Evolutionary conservation across 2,329 filamentous ascomycete genomes (phyloP).

Genomic region (Claviceps citrina): DNA sequence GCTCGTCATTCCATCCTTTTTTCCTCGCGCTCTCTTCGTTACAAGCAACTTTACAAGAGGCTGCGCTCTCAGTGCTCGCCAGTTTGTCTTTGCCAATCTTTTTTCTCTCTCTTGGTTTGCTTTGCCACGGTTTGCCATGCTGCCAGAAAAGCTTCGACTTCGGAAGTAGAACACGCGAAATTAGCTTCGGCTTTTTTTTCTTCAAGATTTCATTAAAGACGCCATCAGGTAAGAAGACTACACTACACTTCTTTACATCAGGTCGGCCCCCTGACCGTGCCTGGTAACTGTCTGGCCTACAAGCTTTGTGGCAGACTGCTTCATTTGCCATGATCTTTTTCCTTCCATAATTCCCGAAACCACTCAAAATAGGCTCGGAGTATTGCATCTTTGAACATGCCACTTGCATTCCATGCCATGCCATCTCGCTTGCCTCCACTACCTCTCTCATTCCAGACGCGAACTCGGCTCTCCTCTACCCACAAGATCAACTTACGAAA

Average conservation of each 20-base stretch:
- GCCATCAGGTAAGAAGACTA: conserved; percentile 3
- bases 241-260: background rate
- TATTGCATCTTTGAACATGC: background rate
- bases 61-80: conserved; percentile 2
- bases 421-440: conserved; percentile 5
- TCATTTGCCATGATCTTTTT: background rate
- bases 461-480: conserved; percentile 5
- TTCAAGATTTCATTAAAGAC: background rate
- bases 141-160: no score
- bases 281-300: no score
- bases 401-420: conserved; percentile 7
- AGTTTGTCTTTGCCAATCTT: background rate
- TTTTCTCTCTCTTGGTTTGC: background rate
- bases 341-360: background rate
- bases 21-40: background rate
- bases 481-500: conserved; percentile 9
- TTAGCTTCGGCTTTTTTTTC: background rate
- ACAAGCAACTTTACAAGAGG: background rate
- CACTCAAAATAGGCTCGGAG: background rate
- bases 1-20: background rate
- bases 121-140: no score
- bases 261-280: no score
- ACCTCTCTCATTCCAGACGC: conserved; percentile 13
- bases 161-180: background rate
- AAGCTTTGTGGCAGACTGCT: background rate